Evolutionary conservation across 306 rosid species (phyloP).

Genomic region (Arachis hypogaea): DNA sequence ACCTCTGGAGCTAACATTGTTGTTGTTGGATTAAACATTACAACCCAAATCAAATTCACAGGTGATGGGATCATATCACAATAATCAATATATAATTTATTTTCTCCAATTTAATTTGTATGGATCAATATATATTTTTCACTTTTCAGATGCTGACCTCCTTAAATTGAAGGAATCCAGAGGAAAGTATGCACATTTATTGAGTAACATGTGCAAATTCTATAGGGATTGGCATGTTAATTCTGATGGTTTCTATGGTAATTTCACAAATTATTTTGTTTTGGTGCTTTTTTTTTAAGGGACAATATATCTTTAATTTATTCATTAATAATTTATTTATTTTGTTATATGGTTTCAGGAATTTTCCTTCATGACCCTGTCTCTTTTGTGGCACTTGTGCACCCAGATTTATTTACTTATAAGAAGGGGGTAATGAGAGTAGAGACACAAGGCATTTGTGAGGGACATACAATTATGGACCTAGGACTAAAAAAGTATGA

Average conservation of each 20-base stretch:
- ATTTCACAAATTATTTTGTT: conserved; percentile 11
- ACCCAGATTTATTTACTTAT: conserved; percentile 90
- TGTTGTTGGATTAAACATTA: conserved; percentile 89
- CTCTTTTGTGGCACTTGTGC: conserved; percentile 78
- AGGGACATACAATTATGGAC: conserved; percentile 90
- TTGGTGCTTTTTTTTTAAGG: no score
- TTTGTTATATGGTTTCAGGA: conserved; percentile 58
- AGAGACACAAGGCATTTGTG: conserved; percentile 93
- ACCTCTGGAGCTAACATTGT: conserved; percentile 91
- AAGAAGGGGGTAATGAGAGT: conserved; percentile 89
- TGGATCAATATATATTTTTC: no score
- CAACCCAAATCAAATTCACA: conserved; percentile 78
- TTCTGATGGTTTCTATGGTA: conserved; percentile 85
- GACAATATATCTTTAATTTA: no score
- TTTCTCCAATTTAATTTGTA: no score
- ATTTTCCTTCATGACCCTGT: conserved; percentile 93
- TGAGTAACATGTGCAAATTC: conserved; percentile 75
- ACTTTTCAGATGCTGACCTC: conserved; percentile 80
- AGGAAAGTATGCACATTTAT: conserved; percentile 67
- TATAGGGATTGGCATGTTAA: conserved; percentile 92
- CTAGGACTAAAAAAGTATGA: conserved; percentile 86
- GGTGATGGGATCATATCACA: conserved; percentile 63
- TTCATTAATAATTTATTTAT: background rate
- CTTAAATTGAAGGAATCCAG: conserved; percentile 73
- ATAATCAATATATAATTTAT: no score